A percentile compares a stretch with the other conserved stretches of the same genome.
These are phyloP conservation scores for Chloranthus sessilifolius DNA, from an alignment of 164 flowering plant species.

Conservation along the genomic window DNA sequence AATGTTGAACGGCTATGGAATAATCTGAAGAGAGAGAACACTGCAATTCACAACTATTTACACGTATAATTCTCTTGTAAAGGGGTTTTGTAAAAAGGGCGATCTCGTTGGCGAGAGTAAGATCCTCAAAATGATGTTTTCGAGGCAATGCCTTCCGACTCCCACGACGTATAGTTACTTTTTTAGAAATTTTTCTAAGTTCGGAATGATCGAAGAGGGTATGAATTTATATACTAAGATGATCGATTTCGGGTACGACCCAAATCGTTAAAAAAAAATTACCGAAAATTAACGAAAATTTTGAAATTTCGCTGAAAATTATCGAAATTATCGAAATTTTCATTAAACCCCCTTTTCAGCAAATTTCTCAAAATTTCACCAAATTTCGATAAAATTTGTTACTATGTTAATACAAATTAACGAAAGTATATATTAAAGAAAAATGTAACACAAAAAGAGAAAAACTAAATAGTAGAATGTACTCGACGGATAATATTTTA, in stretches of 20 bases:
- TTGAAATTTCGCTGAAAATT: too few relatives aligned
- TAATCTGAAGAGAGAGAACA: slow-evolving; percentile 46
- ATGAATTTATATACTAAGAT: slow-evolving; percentile 76
- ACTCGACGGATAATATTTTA: too few relatives aligned
- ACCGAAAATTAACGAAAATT: too few relatives aligned
- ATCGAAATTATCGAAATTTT: too few relatives aligned
- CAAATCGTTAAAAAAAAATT: too few relatives aligned
- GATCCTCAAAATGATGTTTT: slow-evolving; percentile 64
- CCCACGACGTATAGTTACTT: slow-evolving; percentile 77
- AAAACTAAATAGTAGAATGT: too few relatives aligned
- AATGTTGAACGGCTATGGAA: slow-evolving; percentile 57
- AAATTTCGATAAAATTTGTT: too few relatives aligned
- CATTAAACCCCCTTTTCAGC: too few relatives aligned
- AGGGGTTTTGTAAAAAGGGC: slow-evolving; percentile 27
- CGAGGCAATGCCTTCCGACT: slow-evolving; percentile 54
- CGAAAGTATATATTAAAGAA: too few relatives aligned
- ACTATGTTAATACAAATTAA: too few relatives aligned
- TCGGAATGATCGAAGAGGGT: slow-evolving; percentile 59
- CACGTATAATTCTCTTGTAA: slow-evolving; percentile 64
- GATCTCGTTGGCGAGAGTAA: slow-evolving; percentile 40
- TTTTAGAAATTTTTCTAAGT: slow-evolving; percentile 47
- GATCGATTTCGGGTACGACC: slow-evolving; percentile 62
- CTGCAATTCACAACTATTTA: slow-evolving; percentile 58
- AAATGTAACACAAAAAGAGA: too few relatives aligned
- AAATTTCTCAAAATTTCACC: too few relatives aligned